Base-by-base conservation (phyloP, 2,329 filamentous ascomycete genomes). In the Cryphonectria nitschkei region DNA sequence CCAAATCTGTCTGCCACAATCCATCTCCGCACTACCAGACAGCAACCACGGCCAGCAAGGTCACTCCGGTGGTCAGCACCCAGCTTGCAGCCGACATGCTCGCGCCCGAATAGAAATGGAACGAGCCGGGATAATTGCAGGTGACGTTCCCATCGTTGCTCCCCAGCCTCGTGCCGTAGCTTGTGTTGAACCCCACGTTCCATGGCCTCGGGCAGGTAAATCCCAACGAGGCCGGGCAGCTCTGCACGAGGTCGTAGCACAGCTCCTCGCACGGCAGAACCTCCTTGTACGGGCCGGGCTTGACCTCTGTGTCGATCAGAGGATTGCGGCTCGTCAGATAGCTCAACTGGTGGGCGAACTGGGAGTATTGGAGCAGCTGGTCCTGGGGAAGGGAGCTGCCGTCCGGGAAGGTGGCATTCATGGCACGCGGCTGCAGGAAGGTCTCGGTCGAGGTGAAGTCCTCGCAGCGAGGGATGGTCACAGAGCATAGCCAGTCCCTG, bases 401-500 rank as follows among this genome's bases (percentile, higher is more conserved):
- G 77, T 97, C 92, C 26, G 91, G 86, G 75, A 95, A 95, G 0
- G 86, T 76, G 71, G 91, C 88, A 43, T 85, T 89, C 68, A 94
- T 87, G 76, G 95, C 96, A 62, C 96, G 92, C 29, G 86, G 84
- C 72, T 90, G 88, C 2, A 94, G 85, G 77, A 83, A 89, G 0
- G 46, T 1, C 14, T 80, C 76, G 41, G 84, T 80, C 1, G 84
- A 81, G 74, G 86, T 88, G 76, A 93, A 96, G 81, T 98, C 95
- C 77, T 93, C 91, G 83, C 96, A 99, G 41, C 95, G 92, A 0
- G 96, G 96, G 73, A 99, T 96, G 22, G 90, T 92, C 39, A 98
- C 94, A 34, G 93, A 92, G 83, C 96, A 99, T 29, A 99, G 90
- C 96, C 96, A 99, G 77, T 90, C 86, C 80, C 97, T 98, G 86